Evolutionary conservation across 164 flowering plant species (phyloP).

Genomic region (Nymphaea thermarum): DNA sequence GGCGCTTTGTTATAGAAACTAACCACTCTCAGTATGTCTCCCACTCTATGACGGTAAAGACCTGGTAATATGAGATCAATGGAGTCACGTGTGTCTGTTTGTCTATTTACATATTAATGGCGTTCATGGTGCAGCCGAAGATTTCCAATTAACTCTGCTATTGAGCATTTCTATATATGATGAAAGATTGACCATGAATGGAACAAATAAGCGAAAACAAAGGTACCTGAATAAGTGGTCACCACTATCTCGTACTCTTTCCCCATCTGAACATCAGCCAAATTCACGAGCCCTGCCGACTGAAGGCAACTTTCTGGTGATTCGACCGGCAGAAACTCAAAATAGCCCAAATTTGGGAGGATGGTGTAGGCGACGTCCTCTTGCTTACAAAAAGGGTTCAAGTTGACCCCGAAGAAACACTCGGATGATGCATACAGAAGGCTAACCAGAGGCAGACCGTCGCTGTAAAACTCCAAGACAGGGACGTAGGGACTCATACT

Average conservation of each 20-base stretch:
- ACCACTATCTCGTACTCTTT: conserved; percentile 63
- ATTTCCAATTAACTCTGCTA: no score
- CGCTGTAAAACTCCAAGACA: conserved; percentile 50
- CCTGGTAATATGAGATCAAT: background rate
- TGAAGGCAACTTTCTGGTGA: conserved; percentile 13
- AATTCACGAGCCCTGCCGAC: conserved; percentile 31
- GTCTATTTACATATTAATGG: no score
- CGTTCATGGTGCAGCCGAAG: no score
- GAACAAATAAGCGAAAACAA: background rate
- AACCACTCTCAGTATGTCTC: conserved; percentile 53
- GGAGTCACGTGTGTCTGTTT: background rate
- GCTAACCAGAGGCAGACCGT: conserved; percentile 46
- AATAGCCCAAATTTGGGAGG: conserved; percentile 75
- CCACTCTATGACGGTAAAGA: conserved; percentile 38
- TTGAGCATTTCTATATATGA: background rate
- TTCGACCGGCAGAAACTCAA: conserved; percentile 53
- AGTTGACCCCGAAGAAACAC: conserved; percentile 63
- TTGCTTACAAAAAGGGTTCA: conserved; percentile 48
- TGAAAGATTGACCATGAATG: no score
- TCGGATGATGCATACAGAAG: conserved; percentile 84
- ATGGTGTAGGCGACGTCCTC: conserved; percentile 61
- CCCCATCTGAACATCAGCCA: conserved; percentile 46
- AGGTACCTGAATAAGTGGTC: conserved; percentile 48
- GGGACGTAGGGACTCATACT: conserved; percentile 85
- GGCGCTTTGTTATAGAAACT: conserved; percentile 65